Evolutionary conservation across 306 rosid genomes (phyloP).

Genomic region (Crotalaria pallida): DNA sequence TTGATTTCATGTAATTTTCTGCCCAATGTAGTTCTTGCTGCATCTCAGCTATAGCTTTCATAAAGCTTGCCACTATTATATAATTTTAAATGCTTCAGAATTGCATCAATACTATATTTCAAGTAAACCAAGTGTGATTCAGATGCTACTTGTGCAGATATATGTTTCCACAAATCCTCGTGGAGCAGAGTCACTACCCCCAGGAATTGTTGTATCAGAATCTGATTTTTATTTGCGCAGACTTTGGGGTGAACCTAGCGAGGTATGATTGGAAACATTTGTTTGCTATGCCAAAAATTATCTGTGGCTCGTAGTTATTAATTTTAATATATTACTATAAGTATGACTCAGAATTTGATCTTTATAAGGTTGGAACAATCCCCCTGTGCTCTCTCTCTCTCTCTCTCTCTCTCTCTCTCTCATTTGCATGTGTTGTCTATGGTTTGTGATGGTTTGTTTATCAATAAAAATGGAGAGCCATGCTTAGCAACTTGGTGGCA

Average conservation of each 20-base stretch:
- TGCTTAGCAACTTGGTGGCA: background rate
- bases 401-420: background rate
- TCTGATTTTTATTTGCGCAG: conserved; percentile 83
- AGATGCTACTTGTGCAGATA: conserved; percentile 40
- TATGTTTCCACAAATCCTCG: conserved; percentile 81
- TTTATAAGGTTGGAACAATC: background rate
- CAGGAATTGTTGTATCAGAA: conserved; percentile 75
- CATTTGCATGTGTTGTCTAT: background rate
- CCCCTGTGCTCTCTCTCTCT: background rate
- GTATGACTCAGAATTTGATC: background rate
- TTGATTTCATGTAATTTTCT: background rate
- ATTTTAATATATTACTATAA: background rate
- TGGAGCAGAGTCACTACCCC: conserved; percentile 91
- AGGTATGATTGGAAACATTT: conserved; percentile 48
- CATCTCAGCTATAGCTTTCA: conserved; percentile 3
- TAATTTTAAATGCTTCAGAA: conserved; percentile 6
- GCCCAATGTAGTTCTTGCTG: background rate
- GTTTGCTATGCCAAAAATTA: conserved; percentile 5
- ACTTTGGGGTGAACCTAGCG: conserved; percentile 95
- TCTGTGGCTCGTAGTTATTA: conserved; percentile 1
- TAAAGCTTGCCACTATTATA: background rate
- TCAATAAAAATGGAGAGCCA: background rate
- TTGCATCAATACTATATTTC: background rate
- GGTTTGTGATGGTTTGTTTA: background rate
- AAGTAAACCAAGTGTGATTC: conserved; percentile 19